A percentile compares a stretch with the other conserved stretches of the same genome.
These are phyloP conservation scores for Diphasiastrum complanatum DNA, from an alignment of 83 land plant species.

Conservation along the genomic window DNA sequence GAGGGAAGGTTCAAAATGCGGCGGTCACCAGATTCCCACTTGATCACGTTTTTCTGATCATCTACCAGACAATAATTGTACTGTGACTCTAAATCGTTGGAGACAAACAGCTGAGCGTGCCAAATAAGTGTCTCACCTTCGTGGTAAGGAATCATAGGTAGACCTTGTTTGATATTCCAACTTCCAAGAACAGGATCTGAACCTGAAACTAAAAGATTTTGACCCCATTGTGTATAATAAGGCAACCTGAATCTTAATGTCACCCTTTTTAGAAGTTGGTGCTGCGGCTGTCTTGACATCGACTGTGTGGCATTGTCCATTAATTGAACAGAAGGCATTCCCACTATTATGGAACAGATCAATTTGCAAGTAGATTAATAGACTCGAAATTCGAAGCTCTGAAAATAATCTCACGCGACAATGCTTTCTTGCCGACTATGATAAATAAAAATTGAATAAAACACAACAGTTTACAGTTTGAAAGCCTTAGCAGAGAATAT, in stretches of 20 bases:
- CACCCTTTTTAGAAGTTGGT: slow-evolving; percentile 30
- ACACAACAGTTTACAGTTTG: no score
- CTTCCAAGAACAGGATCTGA: slow-evolving; percentile 65
- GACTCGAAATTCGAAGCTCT: no score
- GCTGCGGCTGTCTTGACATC: no score
- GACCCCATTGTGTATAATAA: slow-evolving; percentile 87
- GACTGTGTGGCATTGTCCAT: no score
- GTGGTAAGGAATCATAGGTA: slow-evolving; percentile 52
- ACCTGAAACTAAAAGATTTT: slow-evolving; percentile 63
- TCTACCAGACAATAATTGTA: slow-evolving; percentile 79
- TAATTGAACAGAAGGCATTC: no score
- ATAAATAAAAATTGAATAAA: no score
- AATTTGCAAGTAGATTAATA: no score
- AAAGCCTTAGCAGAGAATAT: no score
- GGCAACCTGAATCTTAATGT: slow-evolving; percentile 57
- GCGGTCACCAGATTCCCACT: slow-evolving; percentile 61
- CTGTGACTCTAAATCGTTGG: slow-evolving; percentile 41
- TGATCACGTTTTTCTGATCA: slow-evolving; percentile 52
- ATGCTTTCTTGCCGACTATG: no score
- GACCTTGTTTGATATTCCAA: slow-evolving; percentile 58
- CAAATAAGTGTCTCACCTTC: slow-evolving; percentile 63
- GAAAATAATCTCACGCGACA: no score
- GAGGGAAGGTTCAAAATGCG: slow-evolving; percentile 44
- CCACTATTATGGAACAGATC: no score
- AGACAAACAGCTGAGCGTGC: slow-evolving; percentile 53